Evolutionary conservation across 2,329 filamentous ascomycete genomes (phyloP), one percentile per base, ranked within the genome.

Genomic region (Fusarium proliferatum): DNA sequence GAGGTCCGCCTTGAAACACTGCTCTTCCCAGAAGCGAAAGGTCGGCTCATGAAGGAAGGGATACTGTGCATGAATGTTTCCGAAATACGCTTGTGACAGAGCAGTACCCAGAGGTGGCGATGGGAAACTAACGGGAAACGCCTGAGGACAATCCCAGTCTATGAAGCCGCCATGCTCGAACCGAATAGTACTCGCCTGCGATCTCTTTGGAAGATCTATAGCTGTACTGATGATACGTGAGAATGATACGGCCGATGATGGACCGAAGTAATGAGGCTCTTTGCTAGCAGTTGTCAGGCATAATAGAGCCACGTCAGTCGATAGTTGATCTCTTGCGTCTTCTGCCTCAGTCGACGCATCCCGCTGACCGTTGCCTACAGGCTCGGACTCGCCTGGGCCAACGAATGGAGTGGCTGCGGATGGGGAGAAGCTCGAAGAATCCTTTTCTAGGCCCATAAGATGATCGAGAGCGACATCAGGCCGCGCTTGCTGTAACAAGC

Each of bases 211-310:
- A 17, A 73, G 48, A 34, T 68, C 71, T 64, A 73, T 73, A 7
- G 70, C 70, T 9, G 70, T 53, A 17, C 70, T 69, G 21, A 73
- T 61, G n/a, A 73, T 62, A 16, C 67, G 67, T 9, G 70, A 73
- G 53, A 73, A 73, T 3, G 70, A 73, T 7, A 73, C 67, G 19
- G 70, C 70, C 5, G 67, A 71, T 9, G 67, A 71, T 4, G 70
- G 70, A 8, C 70, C 70, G 41, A 73, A 73, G 28, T 73, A 73
- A 23, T 71, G 70, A 71, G 70, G 70, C 39, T 71, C 70, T 17
- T 68, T 73, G 43, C 70, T 62, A 4, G 70, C 70, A 16, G 70
- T 53, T 8, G 67, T 73, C 12, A 73, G 23, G 39, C 67, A 73
- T 4, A 73, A 45, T 43, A 73, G 23, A 2, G 70, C 70, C 33